Evolutionary conservation across 2,329 filamentous ascomycete genomes (phyloP), one percentile per base, ranked within the genome.

Genomic region (Fusarium pseudonygamai): DNA sequence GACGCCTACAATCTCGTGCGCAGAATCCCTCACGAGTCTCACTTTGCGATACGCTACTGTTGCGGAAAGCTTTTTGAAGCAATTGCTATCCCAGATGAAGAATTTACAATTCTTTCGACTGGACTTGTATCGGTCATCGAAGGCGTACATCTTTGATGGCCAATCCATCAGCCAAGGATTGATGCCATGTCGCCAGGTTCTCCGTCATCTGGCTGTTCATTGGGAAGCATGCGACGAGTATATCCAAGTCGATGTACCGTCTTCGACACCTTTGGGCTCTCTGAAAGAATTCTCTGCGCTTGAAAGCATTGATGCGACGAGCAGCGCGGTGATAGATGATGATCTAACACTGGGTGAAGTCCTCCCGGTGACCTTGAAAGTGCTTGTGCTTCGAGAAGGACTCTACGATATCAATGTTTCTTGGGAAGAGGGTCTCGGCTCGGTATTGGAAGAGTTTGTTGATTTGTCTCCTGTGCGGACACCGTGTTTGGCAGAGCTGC

Each of bases 231-330:
- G 2, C 18, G 18, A 46, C 4, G 43, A 46, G 5, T 11, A 14
- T 4, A 26, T 46, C 24, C 0, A 15, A 15, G 43, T 7, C 2
- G 24, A 22, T 11, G 13, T 15, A 20, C 43, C 6, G 0, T 46
- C 24, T 28, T 28, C 24, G 4, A 46, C 43, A 0, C 1, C 3
- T 22, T 3, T 46, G 6, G 43, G 43, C 24, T 7, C 24, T 5
- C 5, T 46, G 1, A 28, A 22, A 0, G 13, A 0, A 28, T 28
- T 46, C 9, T 46, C 43, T 22, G 43, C 43, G 0, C 26, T 46
- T 0, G 43, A 46, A 28, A 28, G 18, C 9, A 10, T 46, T 46
- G 43, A 22, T 46, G 43, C 43, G 24, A 28, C 24, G 0, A 3
- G 18, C 24, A 3, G 3, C 18, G 43, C 43, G 0, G 8, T 46